Base-by-base conservation (phyloP, 2,329 filamentous ascomycete genomes). In the Chrysoporthe deuterocubensis region DNA sequence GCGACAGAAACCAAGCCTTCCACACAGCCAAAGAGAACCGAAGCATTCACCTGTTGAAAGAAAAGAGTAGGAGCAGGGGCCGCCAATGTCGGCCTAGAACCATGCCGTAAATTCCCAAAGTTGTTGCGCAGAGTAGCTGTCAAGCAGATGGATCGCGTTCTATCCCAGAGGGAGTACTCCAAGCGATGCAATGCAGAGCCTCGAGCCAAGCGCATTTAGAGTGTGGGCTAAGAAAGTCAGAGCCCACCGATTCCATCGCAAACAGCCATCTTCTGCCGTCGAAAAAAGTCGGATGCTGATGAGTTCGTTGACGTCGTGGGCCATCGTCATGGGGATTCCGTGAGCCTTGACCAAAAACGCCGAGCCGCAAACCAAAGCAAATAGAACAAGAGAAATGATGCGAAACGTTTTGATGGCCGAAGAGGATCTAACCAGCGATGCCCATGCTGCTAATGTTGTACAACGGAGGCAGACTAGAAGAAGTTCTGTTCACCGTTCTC, bases 401-500 rank as follows among this genome's bases (percentile, higher is more conserved):
- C 62, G 56, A 56, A 40, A 50, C 57, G 52, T 69, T 68, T 65
- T 65, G 59, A 60, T 60, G 52, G 42, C 62, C 66, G 57, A 68
- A 62, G 65, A 56, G 67, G 67, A 59, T 67, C 69, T 69, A 70
- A 69, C 60, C 64, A 61, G 61, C 67, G 48, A 65, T 57, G 65
- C 67, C 57, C 60, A 62, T 63, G 60, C 62, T 62, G 61, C 57
- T 67, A 68, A 44, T 65, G 63, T 48, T 70, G 67, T 71, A 71
- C 69, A 71, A 68, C 67, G 54, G 32, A 32, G 40, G 43, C 67
- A 56, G n/a, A 18, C 68, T 73, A 76, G 67, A 76, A 72, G 69
- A 73, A 76, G 67, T 74, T 71, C 32, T 68, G 62, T 60, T 72
- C 66, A 46, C 68, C 69, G 46, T 70, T 65, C 58, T 70, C 65